Percentiles rank a stretch among this genome's conserved stretches.
phyloP scores from a whole-genome alignment of 1,284 basidiomycete genomes.

The Hortiboletus rubellus region DNA sequence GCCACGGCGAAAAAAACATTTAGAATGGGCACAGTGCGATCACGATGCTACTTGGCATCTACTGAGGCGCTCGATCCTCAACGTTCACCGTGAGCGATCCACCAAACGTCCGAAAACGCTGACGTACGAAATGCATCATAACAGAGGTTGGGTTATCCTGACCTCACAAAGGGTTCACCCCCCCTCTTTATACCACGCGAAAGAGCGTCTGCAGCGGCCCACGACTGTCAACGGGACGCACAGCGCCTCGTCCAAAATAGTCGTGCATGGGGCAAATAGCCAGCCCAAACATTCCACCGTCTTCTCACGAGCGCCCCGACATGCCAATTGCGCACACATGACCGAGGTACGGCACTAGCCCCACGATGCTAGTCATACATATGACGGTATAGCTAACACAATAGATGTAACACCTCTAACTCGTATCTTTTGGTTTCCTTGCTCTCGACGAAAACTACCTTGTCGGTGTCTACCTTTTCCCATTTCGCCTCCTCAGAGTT shows the following conservation, averaged over 20 bases:
- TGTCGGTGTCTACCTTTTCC: constrained; percentile 3
- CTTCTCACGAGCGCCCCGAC: no score
- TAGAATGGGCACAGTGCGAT: background rate
- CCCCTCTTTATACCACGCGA: background rate
- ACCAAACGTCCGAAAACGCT: background rate
- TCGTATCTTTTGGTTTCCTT: background rate
- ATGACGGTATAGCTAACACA: background rate
- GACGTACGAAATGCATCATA: background rate
- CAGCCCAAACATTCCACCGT: no score
- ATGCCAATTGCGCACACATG: no score
- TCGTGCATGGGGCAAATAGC: no score
- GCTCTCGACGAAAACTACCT: background rate
- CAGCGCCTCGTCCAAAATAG: no score
- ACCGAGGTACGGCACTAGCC: no score
- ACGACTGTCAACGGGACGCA: no score
- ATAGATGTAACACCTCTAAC: background rate
- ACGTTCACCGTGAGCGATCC: background rate
- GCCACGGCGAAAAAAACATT: no score
- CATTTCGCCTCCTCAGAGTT: background rate
- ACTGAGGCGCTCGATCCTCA: background rate
- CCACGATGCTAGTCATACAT: no score
- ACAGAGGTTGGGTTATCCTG: background rate
- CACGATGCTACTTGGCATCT: constrained; percentile 12
- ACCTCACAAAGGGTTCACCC: background rate
- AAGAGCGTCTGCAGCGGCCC: no score